These are phyloP conservation scores for Hypholoma fasciculare DNA, from an alignment of 768 basidiomycete genomes.

Conservation along the genomic window DNA sequence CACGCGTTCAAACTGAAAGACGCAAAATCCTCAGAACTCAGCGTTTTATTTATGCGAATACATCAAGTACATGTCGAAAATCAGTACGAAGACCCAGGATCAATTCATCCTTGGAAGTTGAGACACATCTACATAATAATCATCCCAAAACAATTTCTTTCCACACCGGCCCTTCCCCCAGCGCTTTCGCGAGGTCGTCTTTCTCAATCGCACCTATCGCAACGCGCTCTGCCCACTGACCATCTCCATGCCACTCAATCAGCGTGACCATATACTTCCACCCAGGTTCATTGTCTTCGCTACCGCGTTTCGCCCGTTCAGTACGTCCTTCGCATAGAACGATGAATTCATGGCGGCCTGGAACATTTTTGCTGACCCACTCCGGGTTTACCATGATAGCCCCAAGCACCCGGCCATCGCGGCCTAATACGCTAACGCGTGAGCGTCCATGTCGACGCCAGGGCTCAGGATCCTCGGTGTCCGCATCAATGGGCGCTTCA, in stretches of 20 bases:
- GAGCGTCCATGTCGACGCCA: background rate
- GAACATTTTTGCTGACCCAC: slow-evolving; percentile 5
- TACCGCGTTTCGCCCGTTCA: slow-evolving; percentile 1
- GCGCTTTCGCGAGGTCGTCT: background rate
- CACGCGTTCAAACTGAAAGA: too few species aligned
- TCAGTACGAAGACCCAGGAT: too few species aligned
- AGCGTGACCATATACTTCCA: slow-evolving; percentile 12
- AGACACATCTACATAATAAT: background rate
- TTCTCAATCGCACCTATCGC: slow-evolving; percentile 9
- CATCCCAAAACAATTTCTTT: slow-evolving; percentile 12
- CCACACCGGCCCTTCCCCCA: slow-evolving; percentile 9
- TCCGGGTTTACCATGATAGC: slow-evolving; percentile 3
- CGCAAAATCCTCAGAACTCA: too few species aligned
- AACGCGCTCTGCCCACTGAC: slow-evolving; percentile 13
- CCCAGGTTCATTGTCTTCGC: slow-evolving; percentile 6
- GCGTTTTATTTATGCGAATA: too few species aligned
- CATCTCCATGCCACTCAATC: slow-evolving; percentile 11
- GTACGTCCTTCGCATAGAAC: slow-evolving; percentile 12
- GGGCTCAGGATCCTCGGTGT: background rate
- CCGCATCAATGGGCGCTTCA: background rate
- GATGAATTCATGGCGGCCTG: slow-evolving; percentile 7
- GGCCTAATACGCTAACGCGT: slow-evolving; percentile 8
- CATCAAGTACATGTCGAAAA: too few species aligned
- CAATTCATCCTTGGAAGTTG: too few species aligned
- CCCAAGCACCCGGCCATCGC: slow-evolving; percentile 2